Evolutionary conservation across 192 early-diverging fungal species (phyloP), one percentile per base, ranked within the genome.

Genomic region (Coemansia sp.): DNA sequence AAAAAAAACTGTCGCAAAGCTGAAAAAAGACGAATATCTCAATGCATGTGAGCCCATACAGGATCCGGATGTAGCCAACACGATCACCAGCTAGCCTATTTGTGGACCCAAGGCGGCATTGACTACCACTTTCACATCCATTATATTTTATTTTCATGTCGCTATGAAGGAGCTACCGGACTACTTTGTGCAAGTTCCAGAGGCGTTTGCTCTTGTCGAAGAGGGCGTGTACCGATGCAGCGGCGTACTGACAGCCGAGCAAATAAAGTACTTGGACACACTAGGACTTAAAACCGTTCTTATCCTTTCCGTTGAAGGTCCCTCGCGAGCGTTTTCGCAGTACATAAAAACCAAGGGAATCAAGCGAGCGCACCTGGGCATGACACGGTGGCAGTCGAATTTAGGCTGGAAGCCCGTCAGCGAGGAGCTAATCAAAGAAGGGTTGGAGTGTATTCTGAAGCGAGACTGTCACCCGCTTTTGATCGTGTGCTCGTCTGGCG

Each of bases 351-450:
- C 91, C 55, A 82, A 83, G 30, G 80, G 85, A 0, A 91, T 92
- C 43, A 85, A 86, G 50, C 68, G 91, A 37, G 88, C 93, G 4
- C 89, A 91, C 69, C 73, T 91, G 23, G 89, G 89, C 13, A 78
- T 91, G 75, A 85, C 85, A 5, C 84, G 85, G 17, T 91, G 90
- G 90, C 87, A 88, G 72, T 80, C 89, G 13, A 90, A 83, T 55
- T 82, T 88, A 3, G 87, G 88, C 32, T 97, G 97, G 96, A 87
- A 94, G 69, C 96, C 95, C 7, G 87, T 96, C 21, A 91, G 90
- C 66, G 97, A 99, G 70, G 97, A 99, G 76, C 77, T 96, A 21
- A 91, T 99, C 60, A 99, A 99, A 63, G 97, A 99, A 57, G 95
- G 93, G 0, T 84, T 99, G 32, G 93, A 99, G 80, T 77, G 95